phyloP scores from a whole-genome alignment of 2,329 filamentous ascomycete species.

The Thelonectria blattea region DNA sequence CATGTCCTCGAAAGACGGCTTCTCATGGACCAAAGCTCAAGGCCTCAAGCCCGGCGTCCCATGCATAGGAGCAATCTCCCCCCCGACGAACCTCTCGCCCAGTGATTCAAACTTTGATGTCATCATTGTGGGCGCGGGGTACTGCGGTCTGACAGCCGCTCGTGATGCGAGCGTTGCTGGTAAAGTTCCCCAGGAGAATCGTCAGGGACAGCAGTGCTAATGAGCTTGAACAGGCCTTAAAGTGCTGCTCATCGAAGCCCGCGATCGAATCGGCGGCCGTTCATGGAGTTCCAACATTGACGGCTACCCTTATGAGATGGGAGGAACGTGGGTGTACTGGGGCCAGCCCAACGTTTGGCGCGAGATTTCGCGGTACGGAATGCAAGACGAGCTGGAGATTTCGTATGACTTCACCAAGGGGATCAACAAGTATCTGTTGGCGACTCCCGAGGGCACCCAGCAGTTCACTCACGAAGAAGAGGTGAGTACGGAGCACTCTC shows the following conservation, averaged over 20 bases:
- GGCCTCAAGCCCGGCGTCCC: constrained; percentile 41
- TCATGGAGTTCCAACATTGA: constrained; percentile 53
- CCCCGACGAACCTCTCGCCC: constrained; percentile 30
- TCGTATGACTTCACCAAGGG: constrained; percentile 50
- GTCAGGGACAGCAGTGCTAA: not conserved
- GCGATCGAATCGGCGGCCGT: constrained; percentile 55
- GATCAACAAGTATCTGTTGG: constrained; percentile 50
- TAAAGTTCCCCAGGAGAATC: constrained; percentile 2
- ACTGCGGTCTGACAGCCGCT: constrained; percentile 39
- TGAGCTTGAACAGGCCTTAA: constrained; percentile 36
- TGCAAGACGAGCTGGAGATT: constrained; percentile 47
- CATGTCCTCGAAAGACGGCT: constrained; percentile 43
- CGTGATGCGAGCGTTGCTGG: constrained; percentile 39
- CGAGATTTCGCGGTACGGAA: constrained; percentile 53
- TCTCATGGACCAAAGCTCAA: constrained; percentile 38
- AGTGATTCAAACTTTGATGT: constrained; percentile 35
- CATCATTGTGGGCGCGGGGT: constrained; percentile 41
- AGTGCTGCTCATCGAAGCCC: constrained; percentile 53
- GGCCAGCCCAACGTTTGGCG: constrained; percentile 50
- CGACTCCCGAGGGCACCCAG: constrained; percentile 36
- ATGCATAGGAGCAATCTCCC: constrained; percentile 40
- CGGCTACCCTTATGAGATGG: constrained; percentile 54
- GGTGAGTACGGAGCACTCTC: constrained; percentile 23
- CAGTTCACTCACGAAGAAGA: constrained; percentile 52
- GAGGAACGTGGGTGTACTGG: constrained; percentile 57